These are phyloP conservation scores for Nakazawaea pomicola DNA, from an alignment of 805 yeast genomes.

Conservation along the genomic window DNA sequence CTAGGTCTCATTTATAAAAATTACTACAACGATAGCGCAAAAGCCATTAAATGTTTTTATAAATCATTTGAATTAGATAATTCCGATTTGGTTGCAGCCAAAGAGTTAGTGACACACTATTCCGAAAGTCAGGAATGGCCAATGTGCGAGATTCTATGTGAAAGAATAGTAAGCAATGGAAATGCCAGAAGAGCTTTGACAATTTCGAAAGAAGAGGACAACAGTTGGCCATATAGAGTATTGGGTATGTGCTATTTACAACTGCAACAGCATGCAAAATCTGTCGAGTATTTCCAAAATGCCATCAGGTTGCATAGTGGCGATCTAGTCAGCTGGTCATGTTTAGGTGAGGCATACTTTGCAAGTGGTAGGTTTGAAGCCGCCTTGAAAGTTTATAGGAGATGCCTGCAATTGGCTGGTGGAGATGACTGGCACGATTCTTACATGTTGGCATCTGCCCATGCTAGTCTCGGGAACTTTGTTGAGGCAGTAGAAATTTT, in stretches of 20 bases:
- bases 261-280: slow-evolving; percentile 63
- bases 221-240: slow-evolving; percentile 86
- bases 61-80: slow-evolving; percentile 87
- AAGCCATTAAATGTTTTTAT: slow-evolving; percentile 83
- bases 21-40: slow-evolving; percentile 48
- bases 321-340: slow-evolving; percentile 85
- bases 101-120: slow-evolving; percentile 64
- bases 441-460: slow-evolving; percentile 64
- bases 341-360: slow-evolving; percentile 93
- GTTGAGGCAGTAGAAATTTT: slow-evolving; percentile 52
- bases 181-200: slow-evolving; percentile 46
- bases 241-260: slow-evolving; percentile 77
- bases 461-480: slow-evolving; percentile 60
- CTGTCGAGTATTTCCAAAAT: slow-evolving; percentile 85
- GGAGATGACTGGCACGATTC: slow-evolving; percentile 56
- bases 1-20: slow-evolving; percentile 70
- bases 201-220: slow-evolving; percentile 22
- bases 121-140: slow-evolving; percentile 75
- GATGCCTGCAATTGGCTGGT: slow-evolving; percentile 35
- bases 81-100: slow-evolving; percentile 71
- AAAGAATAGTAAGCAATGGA: slow-evolving; percentile 60
- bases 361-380: slow-evolving; percentile 85
- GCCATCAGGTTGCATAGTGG: slow-evolving; percentile 64
- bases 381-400: slow-evolving; percentile 73
- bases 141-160: slow-evolving; percentile 69